phyloP scores from a whole-genome alignment of 306 rosid genomes.

The Cyclanthera cordifolia region DNA sequence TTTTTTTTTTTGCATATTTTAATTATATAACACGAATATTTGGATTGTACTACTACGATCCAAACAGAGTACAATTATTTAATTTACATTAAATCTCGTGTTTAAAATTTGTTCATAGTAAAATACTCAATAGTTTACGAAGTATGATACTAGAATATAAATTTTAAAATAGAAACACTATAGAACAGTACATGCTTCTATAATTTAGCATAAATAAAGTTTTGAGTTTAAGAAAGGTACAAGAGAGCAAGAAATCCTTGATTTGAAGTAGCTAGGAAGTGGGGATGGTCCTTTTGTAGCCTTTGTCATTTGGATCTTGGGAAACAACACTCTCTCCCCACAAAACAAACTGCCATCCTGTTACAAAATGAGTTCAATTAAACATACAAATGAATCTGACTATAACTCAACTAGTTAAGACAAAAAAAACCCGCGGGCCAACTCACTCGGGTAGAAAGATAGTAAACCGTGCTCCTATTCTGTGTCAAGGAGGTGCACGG shows the following conservation, averaged over 20 bases:
- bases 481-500: background rate
- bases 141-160: no score
- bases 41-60: no score
- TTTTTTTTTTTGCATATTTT: no score
- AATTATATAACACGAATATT: no score
- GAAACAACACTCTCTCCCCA: slow-evolving; percentile 27
- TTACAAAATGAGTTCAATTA: background rate
- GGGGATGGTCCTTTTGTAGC: slow-evolving; percentile 17
- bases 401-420: background rate
- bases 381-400: background rate
- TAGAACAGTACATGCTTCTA: background rate
- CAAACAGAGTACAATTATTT: no score
- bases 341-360: slow-evolving; percentile 33
- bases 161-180: no score
- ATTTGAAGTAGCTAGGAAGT: slow-evolving; percentile 21
- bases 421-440: background rate
- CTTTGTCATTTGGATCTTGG: slow-evolving; percentile 19
- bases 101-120: no score
- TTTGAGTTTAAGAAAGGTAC: slow-evolving; percentile 8
- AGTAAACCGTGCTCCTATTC: background rate
- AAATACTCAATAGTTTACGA: no score
- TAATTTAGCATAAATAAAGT: background rate
- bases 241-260: slow-evolving; percentile 37
- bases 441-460: background rate
- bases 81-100: no score